Percentiles rank a stretch among this genome's conserved stretches.
Evolutionary conservation across 805 yeast genomes (phyloP).

Genomic region (Yarrowia phangngaensis): DNA sequence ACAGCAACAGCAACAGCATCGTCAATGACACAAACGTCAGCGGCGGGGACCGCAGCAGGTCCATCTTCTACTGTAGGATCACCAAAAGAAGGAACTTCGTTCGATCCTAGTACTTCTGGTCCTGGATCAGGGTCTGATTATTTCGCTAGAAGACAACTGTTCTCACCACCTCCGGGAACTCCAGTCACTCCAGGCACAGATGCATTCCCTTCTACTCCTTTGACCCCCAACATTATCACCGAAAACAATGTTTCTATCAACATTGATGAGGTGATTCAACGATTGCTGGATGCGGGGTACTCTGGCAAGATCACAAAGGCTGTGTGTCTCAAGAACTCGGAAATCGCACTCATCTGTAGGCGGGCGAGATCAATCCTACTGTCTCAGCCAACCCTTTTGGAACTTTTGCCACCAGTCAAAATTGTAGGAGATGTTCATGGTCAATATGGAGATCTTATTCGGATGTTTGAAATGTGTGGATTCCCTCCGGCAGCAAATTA

Average conservation of each 20-base stretch:
- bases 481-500: conserved; percentile 94
- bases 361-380: conserved; percentile 85
- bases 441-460: conserved; percentile 84
- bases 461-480: conserved; percentile 93
- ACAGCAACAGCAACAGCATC: too few species aligned
- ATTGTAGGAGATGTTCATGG: conserved; percentile 96
- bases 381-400: conserved; percentile 84
- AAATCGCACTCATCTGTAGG: conserved; percentile 80
- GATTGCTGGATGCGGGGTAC: conserved; percentile 92
- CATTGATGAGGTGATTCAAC: conserved; percentile 84
- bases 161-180: conserved; percentile 22
- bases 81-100: conserved; percentile 3
- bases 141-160: conserved; percentile 29
- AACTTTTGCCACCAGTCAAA: conserved; percentile 79
- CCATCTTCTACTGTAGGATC: conserved; percentile 1
- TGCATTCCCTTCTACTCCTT: conserved; percentile 8
- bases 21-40: not conserved
- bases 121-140: conserved; percentile 24
- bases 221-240: conserved; percentile 15
- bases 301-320: conserved; percentile 88
- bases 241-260: conserved; percentile 41
- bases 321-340: conserved; percentile 84
- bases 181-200: conserved; percentile 19
- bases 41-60: conserved; percentile 16
- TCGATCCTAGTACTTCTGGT: not conserved